Base-by-base conservation (phyloP, 768 basidiomycete species). In the Psilocybe azurescens region DNA sequence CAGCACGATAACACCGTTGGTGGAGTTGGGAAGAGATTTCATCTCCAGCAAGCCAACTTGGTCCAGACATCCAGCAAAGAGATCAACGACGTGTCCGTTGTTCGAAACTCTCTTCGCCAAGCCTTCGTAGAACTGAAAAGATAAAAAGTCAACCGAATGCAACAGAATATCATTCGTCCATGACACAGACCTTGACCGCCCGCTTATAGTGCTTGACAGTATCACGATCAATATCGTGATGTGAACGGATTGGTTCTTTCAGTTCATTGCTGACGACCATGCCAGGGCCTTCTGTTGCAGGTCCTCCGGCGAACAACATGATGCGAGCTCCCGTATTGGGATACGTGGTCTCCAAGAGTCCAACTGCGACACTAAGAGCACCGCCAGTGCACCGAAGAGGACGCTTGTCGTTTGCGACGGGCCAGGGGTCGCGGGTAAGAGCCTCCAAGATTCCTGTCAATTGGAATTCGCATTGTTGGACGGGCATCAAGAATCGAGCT, bases 221-320 rank as follows among this genome's bases (percentile, higher is more conserved):
- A 74, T 99, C 97, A n/a, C 95, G 85, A 71, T 99, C 97, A 69
- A 99, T 99, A 70, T 99, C 97, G 78, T 99, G 97, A 74, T 99
- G 97, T 7, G 95, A 97, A 56, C 97, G 91, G 65, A 99, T 99
- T 2, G 96, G 95, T 70, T 99, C 97, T 77, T 95, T 93, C 57
- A 99, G 81, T 77, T 99, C 97, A 67, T 94, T 94, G 76, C 86
- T 91, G 59, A 99, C 97, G 36, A 98, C 96, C 89, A 96, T 89
- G 18, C 97, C 97, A 0, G 97, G 97, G 3, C 97, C 97, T 72
- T 98, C 96, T 1, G 97, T 97, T 10, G 91, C 91, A 16, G 97
- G 94, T 38, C 97, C 97, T 69, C 97, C 97, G 38, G 95, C 81
- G 72, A 99, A 99, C 38, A 98, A 73, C 93, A 99, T 97, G 76